Evolutionary conservation across 345 rosid species (phyloP).

Genomic region (Ricinus communis): DNA sequence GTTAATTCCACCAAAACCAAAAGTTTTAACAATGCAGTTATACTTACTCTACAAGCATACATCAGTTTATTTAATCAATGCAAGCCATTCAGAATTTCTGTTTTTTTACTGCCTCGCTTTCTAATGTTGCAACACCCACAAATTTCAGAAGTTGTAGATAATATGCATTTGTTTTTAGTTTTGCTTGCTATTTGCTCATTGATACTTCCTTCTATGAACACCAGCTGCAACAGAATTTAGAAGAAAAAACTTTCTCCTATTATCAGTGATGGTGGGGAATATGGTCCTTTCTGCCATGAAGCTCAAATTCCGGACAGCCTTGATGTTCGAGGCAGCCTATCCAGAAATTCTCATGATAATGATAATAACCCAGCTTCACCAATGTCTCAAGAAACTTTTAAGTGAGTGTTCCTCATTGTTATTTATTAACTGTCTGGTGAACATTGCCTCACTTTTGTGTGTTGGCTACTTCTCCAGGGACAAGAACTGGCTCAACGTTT

Average conservation of each 20-base stretch:
- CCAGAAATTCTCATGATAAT: slow-evolving; percentile 35
- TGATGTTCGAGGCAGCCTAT: slow-evolving; percentile 33
- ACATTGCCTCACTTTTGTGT: slow-evolving; percentile 16
- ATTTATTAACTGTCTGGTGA: slow-evolving; percentile 3
- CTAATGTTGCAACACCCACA: neutral
- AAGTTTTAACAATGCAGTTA: neutral
- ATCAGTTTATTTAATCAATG: neutral
- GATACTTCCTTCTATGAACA: slow-evolving; percentile 3
- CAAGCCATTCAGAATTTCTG: neutral
- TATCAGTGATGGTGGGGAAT: slow-evolving; percentile 25
- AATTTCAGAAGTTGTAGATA: slow-evolving; percentile 5
- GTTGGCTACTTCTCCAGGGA: slow-evolving; percentile 41
- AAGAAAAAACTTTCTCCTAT: slow-evolving; percentile 27
- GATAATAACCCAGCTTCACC: slow-evolving; percentile 31
- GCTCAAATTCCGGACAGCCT: slow-evolving; percentile 45
- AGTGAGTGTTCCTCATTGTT: slow-evolving; percentile 28
- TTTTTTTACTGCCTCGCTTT: too few relatives aligned
- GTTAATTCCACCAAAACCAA: slow-evolving; percentile 12
- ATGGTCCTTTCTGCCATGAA: slow-evolving; percentile 35
- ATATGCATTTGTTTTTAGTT: slow-evolving; percentile 3
- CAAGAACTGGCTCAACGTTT: slow-evolving; percentile 62
- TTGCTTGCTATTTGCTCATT: neutral
- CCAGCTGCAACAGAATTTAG: slow-evolving; percentile 30
- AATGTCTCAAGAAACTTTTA: slow-evolving; percentile 31
- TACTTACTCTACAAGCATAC: neutral